A percentile compares a stretch with the other conserved stretches of the same genome.
Conservation (phyloP, 371 early-diverging fungal genomes). For the Entomophthora muscae region DNA sequence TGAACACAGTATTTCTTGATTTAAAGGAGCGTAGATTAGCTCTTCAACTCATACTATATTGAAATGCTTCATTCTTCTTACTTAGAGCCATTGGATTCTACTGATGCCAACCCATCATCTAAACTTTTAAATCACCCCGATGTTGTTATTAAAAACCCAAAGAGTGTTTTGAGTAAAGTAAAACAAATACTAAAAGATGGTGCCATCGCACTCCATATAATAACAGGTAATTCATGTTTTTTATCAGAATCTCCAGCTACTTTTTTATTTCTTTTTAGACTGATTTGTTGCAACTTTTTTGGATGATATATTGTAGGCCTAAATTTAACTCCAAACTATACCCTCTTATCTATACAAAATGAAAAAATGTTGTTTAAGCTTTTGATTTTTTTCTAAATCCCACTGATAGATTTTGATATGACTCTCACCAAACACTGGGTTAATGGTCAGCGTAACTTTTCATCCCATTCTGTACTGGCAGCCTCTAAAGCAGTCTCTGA, state of each 20-base stretch:
- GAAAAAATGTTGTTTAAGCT: neutral
- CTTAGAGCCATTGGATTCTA: neutral
- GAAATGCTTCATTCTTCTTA: neutral
- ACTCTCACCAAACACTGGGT: slow-evolving; percentile 50
- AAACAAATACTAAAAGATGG: slow-evolving; percentile 28
- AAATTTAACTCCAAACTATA: no score
- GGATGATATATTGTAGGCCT: neutral
- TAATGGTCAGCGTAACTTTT: slow-evolving; percentile 29
- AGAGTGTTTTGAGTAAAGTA: slow-evolving; percentile 16
- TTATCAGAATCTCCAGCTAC: neutral
- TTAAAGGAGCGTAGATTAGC: no score
- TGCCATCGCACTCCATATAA: slow-evolving; percentile 26
- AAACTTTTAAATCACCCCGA: neutral
- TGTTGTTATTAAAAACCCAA: slow-evolving; percentile 3
- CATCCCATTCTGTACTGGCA: slow-evolving; percentile 40
- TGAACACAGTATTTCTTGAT: no score
- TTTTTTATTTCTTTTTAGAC: neutral
- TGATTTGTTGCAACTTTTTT: neutral
- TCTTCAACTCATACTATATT: no score
- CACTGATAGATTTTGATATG: slow-evolving; percentile 20
- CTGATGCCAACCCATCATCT: neutral
- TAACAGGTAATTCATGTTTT: slow-evolving; percentile 22
- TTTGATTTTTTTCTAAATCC: neutral
- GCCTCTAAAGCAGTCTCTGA: slow-evolving; percentile 18
- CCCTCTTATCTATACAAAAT: no score